These are phyloP conservation scores for Pseudocercospora musae DNA, from an alignment of 2,329 filamentous ascomycete genomes.

Conservation along the genomic window DNA sequence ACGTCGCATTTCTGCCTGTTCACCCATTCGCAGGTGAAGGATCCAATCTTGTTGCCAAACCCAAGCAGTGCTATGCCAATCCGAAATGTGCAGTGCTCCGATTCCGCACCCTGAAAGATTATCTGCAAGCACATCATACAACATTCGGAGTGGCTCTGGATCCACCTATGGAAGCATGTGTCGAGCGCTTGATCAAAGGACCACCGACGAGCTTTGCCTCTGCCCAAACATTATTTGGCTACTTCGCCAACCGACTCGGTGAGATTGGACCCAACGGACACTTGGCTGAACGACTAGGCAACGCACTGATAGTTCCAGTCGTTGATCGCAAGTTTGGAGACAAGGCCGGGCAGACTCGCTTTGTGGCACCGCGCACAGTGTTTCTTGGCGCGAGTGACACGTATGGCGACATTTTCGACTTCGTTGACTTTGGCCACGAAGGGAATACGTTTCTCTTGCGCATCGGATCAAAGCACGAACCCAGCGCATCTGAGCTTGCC, in stretches of 20 bases:
- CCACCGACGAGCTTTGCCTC: constrained; percentile 66
- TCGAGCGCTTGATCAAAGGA: constrained; percentile 66
- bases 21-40: constrained; percentile 62
- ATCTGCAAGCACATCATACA: constrained; percentile 74
- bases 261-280: constrained; percentile 62
- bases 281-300: constrained; percentile 58
- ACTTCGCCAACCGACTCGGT: constrained; percentile 72
- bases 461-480: constrained; percentile 87
- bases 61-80: constrained; percentile 79
- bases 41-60: constrained; percentile 59
- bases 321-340: constrained; percentile 21
- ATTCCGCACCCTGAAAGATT: constrained; percentile 71
- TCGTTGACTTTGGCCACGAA: constrained; percentile 86
- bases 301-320: constrained; percentile 71
- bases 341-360: constrained; percentile 40
- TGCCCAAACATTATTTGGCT: constrained; percentile 73
- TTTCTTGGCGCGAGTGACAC: constrained; percentile 72
- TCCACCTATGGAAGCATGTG: constrained; percentile 73
- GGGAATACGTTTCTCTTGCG: constrained; percentile 86
- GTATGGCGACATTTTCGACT: constrained; percentile 92
- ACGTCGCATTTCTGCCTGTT: constrained; percentile 61
- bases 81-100: constrained; percentile 71
- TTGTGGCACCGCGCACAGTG: constrained; percentile 67
- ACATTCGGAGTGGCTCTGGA: constrained; percentile 85
- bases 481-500: constrained; percentile 81